Evolutionary conservation across 495 filamentous ascomycete species (phyloP), one percentile per base, ranked within the genome.

Genomic region (Podospora tetraspora): DNA sequence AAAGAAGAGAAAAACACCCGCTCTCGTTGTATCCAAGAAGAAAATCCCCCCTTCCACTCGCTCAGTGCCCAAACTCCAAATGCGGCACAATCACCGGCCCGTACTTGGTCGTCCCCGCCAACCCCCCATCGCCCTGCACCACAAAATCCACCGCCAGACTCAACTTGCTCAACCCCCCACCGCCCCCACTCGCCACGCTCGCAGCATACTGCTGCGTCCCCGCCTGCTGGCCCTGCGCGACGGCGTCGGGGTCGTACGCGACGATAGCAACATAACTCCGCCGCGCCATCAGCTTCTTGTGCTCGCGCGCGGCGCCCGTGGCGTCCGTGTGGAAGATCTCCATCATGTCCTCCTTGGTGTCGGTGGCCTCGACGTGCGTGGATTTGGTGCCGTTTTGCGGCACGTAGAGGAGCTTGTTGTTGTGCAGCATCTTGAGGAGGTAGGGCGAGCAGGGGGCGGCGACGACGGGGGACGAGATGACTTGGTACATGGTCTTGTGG

Each of bases 331-430:
- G 90, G 85, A 99, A 99, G 70, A 99, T 92, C 81, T 99, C 95
- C 89, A 98, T 93, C 95, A 99, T 99, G 76, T 99, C 95, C 79
- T 99, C 95, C 78, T 99, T 99, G 52, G 95, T 99, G 75, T 99
- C 95, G 24, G 81, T 84, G n/a, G 84, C 76, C 61, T 83, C 78
- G 34, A 43, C 34, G 72, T 89, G 82, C 2, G 83, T 87, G 22
- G 87, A 90, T 69, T 92, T 90, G 76, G 96, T 91, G 22, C 96
- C 96, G 78, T 99, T 99, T 59, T 85, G 84, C 1, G 95, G 96
- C 32, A 99, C 80, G 76, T 97, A 99, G 32, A 97, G 86, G 8
- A 90, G 85, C 75, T 94, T 96, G 81, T 91, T 92, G 82, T 88
- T 90, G 84, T 98, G 93, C 16, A 99, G 89, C 75, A 98, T 86